Base-by-base conservation (phyloP, 495 filamentous ascomycete genomes). In the Physcia stellaris region DNA sequence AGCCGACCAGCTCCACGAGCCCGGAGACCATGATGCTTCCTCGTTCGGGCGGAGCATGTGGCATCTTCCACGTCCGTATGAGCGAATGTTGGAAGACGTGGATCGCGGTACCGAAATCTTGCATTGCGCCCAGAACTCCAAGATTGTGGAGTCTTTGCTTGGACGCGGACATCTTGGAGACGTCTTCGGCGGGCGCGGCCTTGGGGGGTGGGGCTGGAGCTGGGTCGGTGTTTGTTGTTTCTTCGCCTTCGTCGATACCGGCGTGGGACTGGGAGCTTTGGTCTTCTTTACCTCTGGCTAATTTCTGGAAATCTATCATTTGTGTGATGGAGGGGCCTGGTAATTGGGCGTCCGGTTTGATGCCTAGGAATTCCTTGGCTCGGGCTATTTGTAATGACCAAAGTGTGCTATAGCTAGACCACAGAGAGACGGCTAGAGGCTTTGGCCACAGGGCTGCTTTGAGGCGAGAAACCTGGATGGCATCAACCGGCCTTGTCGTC, bases 21-120 rank as follows among this genome's bases (percentile, higher is more conserved):
- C 83, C 83, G 15, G 57, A 58, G 16, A 88, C 61, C 12, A 69
- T 53, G 35, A 87, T 69, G 18, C 66, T 67, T 2, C 83, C 83
- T 18, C 76, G 67, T 7, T 71, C 75, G 24, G 76, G 68, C 19
- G 68, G 55, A 2, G 52, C 37, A 10, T 24, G 35, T n/a, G 56
- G 46, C 0, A 59, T 56, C 23, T 39, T 49, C 64, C 64, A 72
- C 1, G 51, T 59, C 41, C 72, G 54, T 7, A 40, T 48, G 13
- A 81, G 59, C 20, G 62, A 71, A 19, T 54, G 41, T 37, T 58
- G 66, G 55, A 86, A 83, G 4, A 64, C 67, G 24, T 18, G 24
- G 3, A 39, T 15, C 16, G 47, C 34, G 20, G 40, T 22, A 7
- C 13, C 24, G 16, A 43, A 17, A 24, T 49, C 46, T 15, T 35